These are phyloP conservation scores for Mycena haematopus DNA, from an alignment of 768 basidiomycete species.

Conservation along the genomic window DNA sequence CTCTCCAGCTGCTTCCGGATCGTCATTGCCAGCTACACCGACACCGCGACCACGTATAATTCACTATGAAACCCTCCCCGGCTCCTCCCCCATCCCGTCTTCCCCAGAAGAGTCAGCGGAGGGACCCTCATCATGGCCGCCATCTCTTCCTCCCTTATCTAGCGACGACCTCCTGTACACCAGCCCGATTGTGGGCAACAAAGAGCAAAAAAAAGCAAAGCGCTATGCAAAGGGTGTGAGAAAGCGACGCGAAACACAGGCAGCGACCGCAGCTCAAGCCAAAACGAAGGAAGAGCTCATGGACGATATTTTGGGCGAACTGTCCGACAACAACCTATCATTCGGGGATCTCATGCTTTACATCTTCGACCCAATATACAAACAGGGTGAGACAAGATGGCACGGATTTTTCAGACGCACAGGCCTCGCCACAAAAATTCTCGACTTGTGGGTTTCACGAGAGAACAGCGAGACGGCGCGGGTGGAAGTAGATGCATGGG, in stretches of 20 bases:
- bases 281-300: no score
- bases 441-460: neutral
- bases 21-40: no score
- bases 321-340: no score
- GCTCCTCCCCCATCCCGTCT: no score
- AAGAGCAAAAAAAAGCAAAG: neutral
- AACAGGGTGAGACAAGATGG: neutral
- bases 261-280: no score
- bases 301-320: no score
- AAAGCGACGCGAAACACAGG: neutral
- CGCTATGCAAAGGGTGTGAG: neutral
- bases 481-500: neutral
- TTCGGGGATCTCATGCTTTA: neutral
- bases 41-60: no score
- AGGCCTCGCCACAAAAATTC: neutral
- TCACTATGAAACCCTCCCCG: no score
- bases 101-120: no score
- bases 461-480: neutral
- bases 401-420: neutral
- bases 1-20: no score
- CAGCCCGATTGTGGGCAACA: neutral
- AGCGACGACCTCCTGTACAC: neutral
- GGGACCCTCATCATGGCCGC: no score
- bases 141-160: neutral
- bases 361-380: neutral